Base-by-base conservation (phyloP, 306 rosid species). In the Hippophae rhamnoides region DNA sequence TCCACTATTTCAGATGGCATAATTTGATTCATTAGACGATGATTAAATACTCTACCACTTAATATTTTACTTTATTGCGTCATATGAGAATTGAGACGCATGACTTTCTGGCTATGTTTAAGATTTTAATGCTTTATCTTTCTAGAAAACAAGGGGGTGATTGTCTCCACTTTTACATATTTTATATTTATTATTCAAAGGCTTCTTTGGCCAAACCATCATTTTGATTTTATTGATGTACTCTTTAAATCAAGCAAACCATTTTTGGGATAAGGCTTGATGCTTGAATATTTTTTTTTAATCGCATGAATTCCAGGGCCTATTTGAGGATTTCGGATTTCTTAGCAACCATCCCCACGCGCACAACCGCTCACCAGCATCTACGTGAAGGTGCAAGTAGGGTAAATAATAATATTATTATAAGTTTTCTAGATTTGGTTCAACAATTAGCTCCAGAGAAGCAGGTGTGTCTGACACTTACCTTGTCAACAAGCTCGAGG, bases 261-360 rank as follows among this genome's bases (percentile, higher is more conserved):
- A 31, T 18, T 18, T 18, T 18, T 18, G 23, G 23, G 66, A 47
- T 40, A 65, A 42, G 53, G 47, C 43, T 54, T 47, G 52, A 66
- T 54, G 44, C 10, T 45, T 5, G 42, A 4, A 52, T 0, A n/a
- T 2, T 13, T 13, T 14, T 13, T 56, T 54, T 9, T 63, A 67
- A 49, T 62, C 68, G 0, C 59, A 64, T 50, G 31, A 46, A 31
- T 58, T 70, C 73, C 86, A 88, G 97, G 95, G 82, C 48, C 79
- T 86, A 45, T 84, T 83, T 25, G 78, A 84, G 60, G 75, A 88
- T 76, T 85, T 85, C 27, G 99, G 95, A 47, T 92, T 92, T 63
- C 61, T 70, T 25, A 74, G 60, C 47, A 74, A 76, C 58, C 67
- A 67, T 58, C 69, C 47, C 38, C 78, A 64, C 62, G 73, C 55